Conservation (phyloP, 2,329 filamentous ascomycete species). For the Talaromyces rugulosus region DNA sequence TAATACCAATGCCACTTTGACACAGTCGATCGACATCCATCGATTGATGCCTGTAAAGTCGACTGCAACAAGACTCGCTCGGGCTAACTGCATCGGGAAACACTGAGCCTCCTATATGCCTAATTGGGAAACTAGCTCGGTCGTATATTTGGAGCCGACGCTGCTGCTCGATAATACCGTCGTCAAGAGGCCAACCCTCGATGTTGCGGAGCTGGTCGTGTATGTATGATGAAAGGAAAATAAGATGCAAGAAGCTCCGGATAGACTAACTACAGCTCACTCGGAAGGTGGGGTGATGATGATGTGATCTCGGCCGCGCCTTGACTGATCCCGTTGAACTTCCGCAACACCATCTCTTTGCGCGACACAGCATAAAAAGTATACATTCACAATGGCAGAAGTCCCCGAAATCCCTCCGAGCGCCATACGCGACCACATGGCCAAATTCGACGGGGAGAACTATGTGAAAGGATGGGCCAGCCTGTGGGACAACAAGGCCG, state of each 20-base stretch:
- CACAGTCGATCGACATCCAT: not conserved
- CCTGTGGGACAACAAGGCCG: conserved; percentile 51
- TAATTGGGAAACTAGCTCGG: not conserved
- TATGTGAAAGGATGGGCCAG: conserved; percentile 51
- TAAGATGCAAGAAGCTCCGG: too few species aligned
- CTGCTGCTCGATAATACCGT: not conserved
- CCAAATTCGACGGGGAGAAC: conserved; percentile 33
- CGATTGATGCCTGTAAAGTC: not conserved
- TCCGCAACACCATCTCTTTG: not conserved
- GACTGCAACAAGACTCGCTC: not conserved
- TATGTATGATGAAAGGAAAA: too few species aligned
- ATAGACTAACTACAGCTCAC: not conserved
- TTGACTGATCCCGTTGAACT: not conserved
- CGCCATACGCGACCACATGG: conserved; percentile 38
- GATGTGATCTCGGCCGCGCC: not conserved
- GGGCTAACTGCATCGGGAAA: not conserved
- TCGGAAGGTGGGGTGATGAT: not conserved
- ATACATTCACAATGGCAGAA: not conserved
- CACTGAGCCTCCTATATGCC: not conserved
- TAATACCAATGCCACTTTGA: not conserved
- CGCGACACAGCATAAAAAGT: not conserved
- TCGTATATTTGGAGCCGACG: not conserved
- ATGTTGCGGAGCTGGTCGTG: not conserved
- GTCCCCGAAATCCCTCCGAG: conserved; percentile 1
- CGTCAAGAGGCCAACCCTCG: not conserved